A percentile compares a stretch with the other conserved stretches of the same genome.
These are phyloP conservation scores for Berberis thunbergii DNA, from an alignment of 164 flowering plant species.

Conservation along the genomic window DNA sequence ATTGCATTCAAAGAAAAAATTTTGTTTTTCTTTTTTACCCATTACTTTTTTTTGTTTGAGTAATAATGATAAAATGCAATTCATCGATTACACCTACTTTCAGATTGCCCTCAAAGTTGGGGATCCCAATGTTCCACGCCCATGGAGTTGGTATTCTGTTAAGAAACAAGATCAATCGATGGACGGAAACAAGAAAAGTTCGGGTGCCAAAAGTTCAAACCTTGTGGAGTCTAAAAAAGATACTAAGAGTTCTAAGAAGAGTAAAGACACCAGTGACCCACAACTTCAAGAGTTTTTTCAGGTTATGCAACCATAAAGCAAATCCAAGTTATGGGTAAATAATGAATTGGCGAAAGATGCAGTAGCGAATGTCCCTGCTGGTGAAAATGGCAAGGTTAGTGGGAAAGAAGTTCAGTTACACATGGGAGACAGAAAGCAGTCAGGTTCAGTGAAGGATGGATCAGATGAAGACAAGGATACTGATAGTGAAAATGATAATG, in stretches of 20 bases:
- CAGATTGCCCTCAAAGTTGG: constrained; percentile 84
- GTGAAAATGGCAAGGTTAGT: constrained; percentile 13
- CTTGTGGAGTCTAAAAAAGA: constrained; percentile 19
- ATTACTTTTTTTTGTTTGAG: background rate
- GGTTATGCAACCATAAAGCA: constrained; percentile 71
- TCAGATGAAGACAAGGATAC: constrained; percentile 9
- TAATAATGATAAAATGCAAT: background rate
- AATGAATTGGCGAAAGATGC: constrained; percentile 28
- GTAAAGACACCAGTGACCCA: constrained; percentile 42
- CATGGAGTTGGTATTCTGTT: constrained; percentile 76
- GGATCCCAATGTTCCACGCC: constrained; percentile 73
- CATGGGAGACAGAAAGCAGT: constrained; percentile 15
- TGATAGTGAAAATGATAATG: constrained; percentile 5
- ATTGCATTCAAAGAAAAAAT: no score
- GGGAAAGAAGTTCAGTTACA: constrained; percentile 12
- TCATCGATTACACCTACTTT: background rate
- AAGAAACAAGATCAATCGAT: constrained; percentile 31
- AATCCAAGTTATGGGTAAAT: constrained; percentile 89
- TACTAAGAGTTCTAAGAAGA: constrained; percentile 22
- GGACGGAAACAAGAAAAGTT: constrained; percentile 18
- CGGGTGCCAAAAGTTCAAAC: constrained; percentile 14
- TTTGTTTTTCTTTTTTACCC: background rate
- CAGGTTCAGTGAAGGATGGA: constrained; percentile 10
- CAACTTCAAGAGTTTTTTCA: constrained; percentile 72
- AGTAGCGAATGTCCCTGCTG: constrained; percentile 12